Percentiles rank a stretch among this genome's conserved stretches.
phyloP scores from a whole-genome alignment of 2,329 filamentous ascomycete genomes.

The Aspergillus sojae region DNA sequence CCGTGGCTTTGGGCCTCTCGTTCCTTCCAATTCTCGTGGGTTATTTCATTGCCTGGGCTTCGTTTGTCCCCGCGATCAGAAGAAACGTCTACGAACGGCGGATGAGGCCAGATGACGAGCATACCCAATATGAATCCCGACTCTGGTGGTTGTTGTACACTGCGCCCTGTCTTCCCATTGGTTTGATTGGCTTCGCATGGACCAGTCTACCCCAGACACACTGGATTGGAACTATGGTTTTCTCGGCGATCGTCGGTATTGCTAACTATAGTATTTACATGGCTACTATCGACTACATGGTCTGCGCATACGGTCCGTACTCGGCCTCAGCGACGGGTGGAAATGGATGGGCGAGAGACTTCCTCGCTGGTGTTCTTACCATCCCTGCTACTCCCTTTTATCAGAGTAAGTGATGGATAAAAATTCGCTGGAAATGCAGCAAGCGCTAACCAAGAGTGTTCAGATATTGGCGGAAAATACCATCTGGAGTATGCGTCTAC shows the following conservation, averaged over 20 bases:
- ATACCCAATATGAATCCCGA: constrained; percentile 67
- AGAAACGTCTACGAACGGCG: constrained; percentile 50
- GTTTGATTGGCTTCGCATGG: constrained; percentile 66
- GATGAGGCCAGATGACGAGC: constrained; percentile 51
- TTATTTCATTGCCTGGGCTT: constrained; percentile 62
- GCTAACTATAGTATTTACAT: constrained; percentile 68
- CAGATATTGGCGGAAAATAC: constrained; percentile 58
- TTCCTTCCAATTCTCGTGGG: constrained; percentile 62
- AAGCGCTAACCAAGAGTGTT: not conserved
- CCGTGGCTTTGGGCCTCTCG: constrained; percentile 51
- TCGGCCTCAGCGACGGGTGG: constrained; percentile 68
- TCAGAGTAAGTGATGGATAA: constrained; percentile 34
- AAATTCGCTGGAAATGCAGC: not conserved
- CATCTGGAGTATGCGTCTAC: constrained; percentile 64
- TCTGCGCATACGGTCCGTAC: constrained; percentile 67
- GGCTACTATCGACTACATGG: constrained; percentile 70
- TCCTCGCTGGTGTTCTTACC: constrained; percentile 66
- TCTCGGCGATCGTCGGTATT: constrained; percentile 62
- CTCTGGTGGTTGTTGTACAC: constrained; percentile 64
- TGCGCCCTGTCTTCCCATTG: constrained; percentile 61
- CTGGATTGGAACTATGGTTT: constrained; percentile 66
- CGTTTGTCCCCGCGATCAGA: constrained; percentile 59
- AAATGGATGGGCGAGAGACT: constrained; percentile 67
- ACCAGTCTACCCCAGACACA: constrained; percentile 57
- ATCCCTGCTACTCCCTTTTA: constrained; percentile 60